These are phyloP conservation scores for Acrodontium crateriforme DNA, from an alignment of 2,329 filamentous ascomycete genomes.

Conservation along the genomic window DNA sequence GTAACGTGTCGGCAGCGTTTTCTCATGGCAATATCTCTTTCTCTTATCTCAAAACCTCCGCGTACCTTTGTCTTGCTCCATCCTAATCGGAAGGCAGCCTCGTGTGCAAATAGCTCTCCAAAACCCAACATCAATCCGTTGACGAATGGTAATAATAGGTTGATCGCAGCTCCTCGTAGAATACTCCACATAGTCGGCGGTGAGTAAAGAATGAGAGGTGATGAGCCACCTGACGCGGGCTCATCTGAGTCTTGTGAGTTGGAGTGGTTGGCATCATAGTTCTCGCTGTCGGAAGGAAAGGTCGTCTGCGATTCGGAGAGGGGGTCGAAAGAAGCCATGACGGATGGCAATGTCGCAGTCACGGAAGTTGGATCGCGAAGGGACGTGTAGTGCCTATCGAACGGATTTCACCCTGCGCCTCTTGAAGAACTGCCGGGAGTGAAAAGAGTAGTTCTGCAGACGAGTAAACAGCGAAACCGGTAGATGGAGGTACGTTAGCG, in stretches of 20 bases:
- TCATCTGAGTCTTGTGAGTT: constrained; percentile 34
- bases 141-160: constrained; percentile 85
- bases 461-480: too few species aligned
- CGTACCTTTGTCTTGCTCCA: constrained; percentile 89
- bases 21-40: neutral
- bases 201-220: constrained; percentile 70
- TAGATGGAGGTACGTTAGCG: too few species aligned
- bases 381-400: too few species aligned
- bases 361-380: too few species aligned
- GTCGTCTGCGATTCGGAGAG: constrained; percentile 63
- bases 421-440: too few species aligned
- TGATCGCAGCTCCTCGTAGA: constrained; percentile 80
- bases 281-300: constrained; percentile 71
- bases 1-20: too few species aligned
- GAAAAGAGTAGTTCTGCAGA: too few species aligned
- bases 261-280: constrained; percentile 48
- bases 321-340: constrained; percentile 37
- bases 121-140: constrained; percentile 98
- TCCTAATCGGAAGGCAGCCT: constrained; percentile 81
- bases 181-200: constrained; percentile 80
- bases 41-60: neutral
- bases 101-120: constrained; percentile 91
- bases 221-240: constrained; percentile 47
- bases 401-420: too few species aligned
- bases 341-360: too few species aligned